Evolutionary conservation across 1,284 basidiomycete species (phyloP).

Genomic region (Microstroma glucosiphilum): DNA sequence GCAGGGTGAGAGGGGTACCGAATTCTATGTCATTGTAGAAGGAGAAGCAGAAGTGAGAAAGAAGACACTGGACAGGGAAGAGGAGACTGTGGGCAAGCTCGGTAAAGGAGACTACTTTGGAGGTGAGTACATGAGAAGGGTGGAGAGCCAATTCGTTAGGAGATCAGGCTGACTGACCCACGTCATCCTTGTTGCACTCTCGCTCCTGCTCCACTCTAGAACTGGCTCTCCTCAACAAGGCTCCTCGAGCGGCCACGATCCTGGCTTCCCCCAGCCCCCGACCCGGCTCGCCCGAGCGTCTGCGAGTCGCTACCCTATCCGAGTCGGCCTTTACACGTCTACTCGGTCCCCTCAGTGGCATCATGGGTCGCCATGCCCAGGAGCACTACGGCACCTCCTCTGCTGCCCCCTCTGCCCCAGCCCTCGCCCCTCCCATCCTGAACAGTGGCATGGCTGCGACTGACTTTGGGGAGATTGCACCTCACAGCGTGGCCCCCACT

Average conservation of each 20-base stretch:
- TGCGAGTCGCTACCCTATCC: slow-evolving; percentile 75
- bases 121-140: slow-evolving; percentile 54
- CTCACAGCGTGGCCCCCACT: slow-evolving; percentile 8
- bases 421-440: not conserved
- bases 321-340: slow-evolving; percentile 89
- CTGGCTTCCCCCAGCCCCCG: slow-evolving; percentile 60
- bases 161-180: not conserved
- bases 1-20: slow-evolving; percentile 90
- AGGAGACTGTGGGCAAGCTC: slow-evolving; percentile 57
- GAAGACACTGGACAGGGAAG: slow-evolving; percentile 57
- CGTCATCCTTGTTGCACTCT: not conserved
- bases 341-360: slow-evolving; percentile 78
- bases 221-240: slow-evolving; percentile 72
- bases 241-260: slow-evolving; percentile 87
- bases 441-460: not conserved
- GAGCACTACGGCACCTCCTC: slow-evolving; percentile 43
- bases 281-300: slow-evolving; percentile 54
- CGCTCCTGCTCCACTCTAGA: slow-evolving; percentile 54
- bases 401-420: not conserved
- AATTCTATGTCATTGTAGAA: slow-evolving; percentile 94
- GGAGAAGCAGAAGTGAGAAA: slow-evolving; percentile 85
- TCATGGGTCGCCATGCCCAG: slow-evolving; percentile 74
- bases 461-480: slow-evolving; percentile 10
- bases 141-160: not conserved
- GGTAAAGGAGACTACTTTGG: slow-evolving; percentile 96